A percentile compares a stretch with the other conserved stretches of the same genome.
Evolutionary conservation across 139 green algal species (phyloP).

Genomic region (Chlorella ohadii): DNA sequence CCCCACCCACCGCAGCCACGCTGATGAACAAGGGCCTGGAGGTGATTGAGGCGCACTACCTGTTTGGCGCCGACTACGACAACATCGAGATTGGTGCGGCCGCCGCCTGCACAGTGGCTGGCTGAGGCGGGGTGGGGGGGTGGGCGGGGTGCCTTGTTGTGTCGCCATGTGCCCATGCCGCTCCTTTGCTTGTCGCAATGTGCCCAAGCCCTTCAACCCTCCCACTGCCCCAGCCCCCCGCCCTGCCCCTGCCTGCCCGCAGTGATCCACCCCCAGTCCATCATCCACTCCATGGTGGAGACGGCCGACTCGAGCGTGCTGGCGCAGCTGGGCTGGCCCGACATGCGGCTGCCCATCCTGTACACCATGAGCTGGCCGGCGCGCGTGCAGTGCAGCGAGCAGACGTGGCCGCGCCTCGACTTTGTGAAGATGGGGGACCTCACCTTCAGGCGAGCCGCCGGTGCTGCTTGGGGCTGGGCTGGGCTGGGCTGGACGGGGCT

Average conservation of each 20-base stretch:
- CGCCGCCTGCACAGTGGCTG: no score
- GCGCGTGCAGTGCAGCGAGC: slow-evolving; percentile 82
- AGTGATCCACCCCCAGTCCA: slow-evolving; percentile 99
- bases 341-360: slow-evolving; percentile 99
- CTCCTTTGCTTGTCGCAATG: no score
- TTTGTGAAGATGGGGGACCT: slow-evolving; percentile 94
- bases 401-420: slow-evolving; percentile 94
- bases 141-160: no score
- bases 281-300: slow-evolving; percentile 99
- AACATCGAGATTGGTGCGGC: slow-evolving; percentile 94
- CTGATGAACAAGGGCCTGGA: slow-evolving; percentile 99
- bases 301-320: slow-evolving; percentile 95
- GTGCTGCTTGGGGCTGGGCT: no score
- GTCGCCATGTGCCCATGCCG: no score
- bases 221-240: no score
- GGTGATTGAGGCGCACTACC: slow-evolving; percentile 99
- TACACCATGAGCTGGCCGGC: slow-evolving; percentile 98
- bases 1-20: slow-evolving; percentile 67
- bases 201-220: no score
- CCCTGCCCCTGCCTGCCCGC: no score
- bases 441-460: slow-evolving; percentile 87
- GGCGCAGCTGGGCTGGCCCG: slow-evolving; percentile 97
- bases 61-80: slow-evolving; percentile 97
- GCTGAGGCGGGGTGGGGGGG: no score
- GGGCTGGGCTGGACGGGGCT: no score